Evolutionary conservation across 805 yeast species (phyloP).

Genomic region (Saccharomycopsis schoenii): DNA sequence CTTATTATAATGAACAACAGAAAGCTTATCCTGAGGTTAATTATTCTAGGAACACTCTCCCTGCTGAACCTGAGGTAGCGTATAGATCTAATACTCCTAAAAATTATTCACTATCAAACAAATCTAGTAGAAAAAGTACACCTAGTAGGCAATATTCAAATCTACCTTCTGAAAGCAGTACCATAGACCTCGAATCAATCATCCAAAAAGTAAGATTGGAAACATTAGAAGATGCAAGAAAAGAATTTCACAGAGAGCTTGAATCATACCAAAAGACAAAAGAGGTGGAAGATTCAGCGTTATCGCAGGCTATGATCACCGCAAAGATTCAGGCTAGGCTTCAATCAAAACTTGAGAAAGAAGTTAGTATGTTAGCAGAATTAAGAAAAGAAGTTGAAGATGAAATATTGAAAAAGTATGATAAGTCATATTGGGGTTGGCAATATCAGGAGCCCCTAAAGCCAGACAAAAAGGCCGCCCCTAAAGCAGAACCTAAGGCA

Average conservation of each 20-base stretch:
- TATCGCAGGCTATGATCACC: constrained; percentile 14
- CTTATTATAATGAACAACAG: background rate
- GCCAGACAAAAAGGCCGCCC: background rate
- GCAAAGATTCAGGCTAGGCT: constrained; percentile 16
- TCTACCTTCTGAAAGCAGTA: constrained; percentile 10
- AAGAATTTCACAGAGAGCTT: constrained; percentile 3
- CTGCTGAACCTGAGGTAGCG: background rate
- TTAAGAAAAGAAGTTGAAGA: constrained; percentile 15
- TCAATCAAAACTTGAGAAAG: constrained; percentile 16
- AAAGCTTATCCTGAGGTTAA: background rate
- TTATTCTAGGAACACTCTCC: background rate
- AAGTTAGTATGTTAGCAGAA: constrained; percentile 6
- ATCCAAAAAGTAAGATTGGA: constrained; percentile 20
- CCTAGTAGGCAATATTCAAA: background rate
- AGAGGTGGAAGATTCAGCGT: constrained; percentile 10
- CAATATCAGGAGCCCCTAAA: constrained; percentile 2
- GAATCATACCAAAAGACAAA: background rate
- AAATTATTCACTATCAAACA: constrained; percentile 9
- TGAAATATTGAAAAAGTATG: constrained; percentile 17
- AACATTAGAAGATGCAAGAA: constrained; percentile 17
- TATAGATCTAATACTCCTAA: constrained; percentile 6
- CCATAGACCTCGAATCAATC: constrained; percentile 11
- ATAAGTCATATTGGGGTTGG: constrained; percentile 19
- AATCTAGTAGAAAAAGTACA: background rate
- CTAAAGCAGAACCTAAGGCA: background rate